phyloP scores from a whole-genome alignment of 23 red algal species.

The Gracilaria vermiculophylla region DNA sequence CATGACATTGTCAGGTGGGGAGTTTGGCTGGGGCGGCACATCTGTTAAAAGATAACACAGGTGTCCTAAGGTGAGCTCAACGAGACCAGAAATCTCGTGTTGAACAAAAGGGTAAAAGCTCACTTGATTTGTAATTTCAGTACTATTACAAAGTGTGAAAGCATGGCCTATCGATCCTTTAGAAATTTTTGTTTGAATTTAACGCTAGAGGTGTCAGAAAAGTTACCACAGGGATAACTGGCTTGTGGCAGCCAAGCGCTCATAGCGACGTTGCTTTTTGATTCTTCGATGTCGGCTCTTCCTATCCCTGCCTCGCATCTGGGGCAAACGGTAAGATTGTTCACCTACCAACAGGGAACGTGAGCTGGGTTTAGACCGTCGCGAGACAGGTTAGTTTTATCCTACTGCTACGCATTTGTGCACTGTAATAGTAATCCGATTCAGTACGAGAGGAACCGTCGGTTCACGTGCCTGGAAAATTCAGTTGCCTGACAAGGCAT shows the following conservation, averaged over 20 bases:
- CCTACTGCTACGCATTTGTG: constrained; percentile 81
- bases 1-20: too few species aligned
- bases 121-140: constrained; percentile 36
- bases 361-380: constrained; percentile 74
- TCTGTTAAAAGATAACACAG: constrained; percentile 91
- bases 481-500: too few species aligned
- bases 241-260: constrained; percentile 95
- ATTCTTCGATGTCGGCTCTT: constrained; percentile 83
- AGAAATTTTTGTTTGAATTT: not conserved
- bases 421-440: constrained; percentile 83
- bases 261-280: constrained; percentile 77
- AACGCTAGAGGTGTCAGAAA: constrained; percentile 43
- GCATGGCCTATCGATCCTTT: constrained; percentile 95
- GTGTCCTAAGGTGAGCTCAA: constrained; percentile 95
- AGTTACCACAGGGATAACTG: constrained; percentile 96
- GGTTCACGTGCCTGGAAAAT: constrained; percentile 40
- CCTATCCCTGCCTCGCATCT: constrained; percentile 64
- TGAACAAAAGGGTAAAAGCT: not conserved
- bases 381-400: constrained; percentile 78
- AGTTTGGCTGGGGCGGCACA: constrained; percentile 98
- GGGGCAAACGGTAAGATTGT: constrained; percentile 61
- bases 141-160: constrained; percentile 74
- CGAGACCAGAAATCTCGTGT: constrained; percentile 91
- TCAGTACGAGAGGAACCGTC: constrained; percentile 54
- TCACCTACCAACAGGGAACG: constrained; percentile 73